phyloP scores from a whole-genome alignment of 371 early-diverging fungal genomes.

The Actinomortierella wolfii region DNA sequence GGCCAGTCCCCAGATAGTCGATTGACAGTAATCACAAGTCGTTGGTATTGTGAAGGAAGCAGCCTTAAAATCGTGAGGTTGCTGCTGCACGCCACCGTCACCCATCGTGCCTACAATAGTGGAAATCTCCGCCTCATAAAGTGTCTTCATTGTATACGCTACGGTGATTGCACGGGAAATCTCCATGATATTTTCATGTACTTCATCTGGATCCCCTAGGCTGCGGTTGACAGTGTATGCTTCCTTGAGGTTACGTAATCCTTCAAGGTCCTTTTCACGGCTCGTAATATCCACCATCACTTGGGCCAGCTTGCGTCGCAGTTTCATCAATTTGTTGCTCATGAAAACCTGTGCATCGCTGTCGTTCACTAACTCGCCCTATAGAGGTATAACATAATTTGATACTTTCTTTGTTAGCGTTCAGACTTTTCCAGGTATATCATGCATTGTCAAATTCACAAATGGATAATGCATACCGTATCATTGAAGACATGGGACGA shows the following conservation, averaged over 20 bases:
- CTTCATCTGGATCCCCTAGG: slow-evolving; percentile 50
- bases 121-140: slow-evolving; percentile 60
- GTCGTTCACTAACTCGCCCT: slow-evolving; percentile 62
- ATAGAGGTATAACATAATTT: slow-evolving; percentile 1
- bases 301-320: slow-evolving; percentile 51
- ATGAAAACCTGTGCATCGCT: slow-evolving; percentile 62
- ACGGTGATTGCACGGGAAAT: slow-evolving; percentile 53
- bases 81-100: slow-evolving; percentile 54
- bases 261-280: slow-evolving; percentile 54
- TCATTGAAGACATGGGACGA: slow-evolving; percentile 46
- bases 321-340: slow-evolving; percentile 66
- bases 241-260: slow-evolving; percentile 50
- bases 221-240: slow-evolving; percentile 49
- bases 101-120: slow-evolving; percentile 64
- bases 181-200: slow-evolving; percentile 54
- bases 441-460: neutral
- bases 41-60: slow-evolving; percentile 82
- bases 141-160: slow-evolving; percentile 55
- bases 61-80: slow-evolving; percentile 73
- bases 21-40: slow-evolving; percentile 78
- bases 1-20: slow-evolving; percentile 77
- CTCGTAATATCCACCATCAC: slow-evolving; percentile 53
- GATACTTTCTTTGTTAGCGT: too few relatives aligned
- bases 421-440: too few relatives aligned
- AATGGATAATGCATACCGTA: slow-evolving; percentile 30